Base-by-base conservation (phyloP, 805 yeast genomes). In the Ogataea sp. region DNA sequence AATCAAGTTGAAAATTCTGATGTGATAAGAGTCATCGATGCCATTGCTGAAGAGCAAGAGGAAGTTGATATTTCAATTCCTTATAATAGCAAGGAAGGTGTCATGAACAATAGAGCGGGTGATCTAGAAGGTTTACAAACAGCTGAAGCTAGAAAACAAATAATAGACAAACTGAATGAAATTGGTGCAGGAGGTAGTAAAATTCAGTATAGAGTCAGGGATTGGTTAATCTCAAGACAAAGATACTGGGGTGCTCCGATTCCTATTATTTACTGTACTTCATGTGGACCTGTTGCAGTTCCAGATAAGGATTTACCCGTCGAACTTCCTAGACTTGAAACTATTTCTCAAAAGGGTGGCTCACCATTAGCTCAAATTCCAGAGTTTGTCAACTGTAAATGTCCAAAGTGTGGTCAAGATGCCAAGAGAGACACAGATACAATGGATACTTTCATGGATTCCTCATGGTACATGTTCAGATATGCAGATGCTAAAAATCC, bases 241-340 rank as follows among this genome's bases (percentile, higher is more conserved):
- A 66, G 98, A 43, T 90, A 83, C 59, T 93, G 98, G 98, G 98
- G 98, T 20, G 93, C 97, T 0, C 98, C 98, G 2, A 93, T 93
- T 39, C 98, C 98, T 5, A 87, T 93, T 16, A 70, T 93, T 21
- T 93, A 93, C 53, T 93, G 98, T 64, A 71, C 70, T 6, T 46
- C 59, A 2, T 93, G 98, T 68, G 98, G 98, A 2, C 63, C 80
- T 0, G 96, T 90, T 1, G 84, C 97, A 0, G 97, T 93, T 16
- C 97, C 97, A 0, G 95, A 84, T 31, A 64, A 74, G 2, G 80
- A 89, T 21, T 67, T 93, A 15, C 98, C 98, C 0, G 96, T 93
- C 0, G 34, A 67, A 28, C 71, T 93, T 27, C 97, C 97, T 0
- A 61, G 69, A 24, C 64, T 75, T 26, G 65, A 64, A 29, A 51